Evolutionary conservation across 164 flowering plant genomes (phyloP), one percentile per base, ranked within the genome.

Genomic region (Kalanchoe fedtschenkoi): DNA sequence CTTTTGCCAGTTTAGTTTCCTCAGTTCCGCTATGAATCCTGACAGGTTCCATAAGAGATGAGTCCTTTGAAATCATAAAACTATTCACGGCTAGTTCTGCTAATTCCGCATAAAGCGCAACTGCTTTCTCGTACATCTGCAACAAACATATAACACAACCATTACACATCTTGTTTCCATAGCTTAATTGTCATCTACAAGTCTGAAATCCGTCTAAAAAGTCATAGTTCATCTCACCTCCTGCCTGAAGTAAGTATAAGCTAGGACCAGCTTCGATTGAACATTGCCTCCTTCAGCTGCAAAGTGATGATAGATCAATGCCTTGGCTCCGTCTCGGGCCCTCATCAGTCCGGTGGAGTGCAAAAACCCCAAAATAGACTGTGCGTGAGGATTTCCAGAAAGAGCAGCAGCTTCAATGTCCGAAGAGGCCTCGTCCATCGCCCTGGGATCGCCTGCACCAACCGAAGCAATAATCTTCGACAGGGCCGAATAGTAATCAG

Each of bases 191-290:
- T 16, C 19, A 46, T 6, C 19, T 19, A 3, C 26, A 6, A 24
- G 39, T 37, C 39, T 5, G 13, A 2, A 14, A 24, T 22, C 1
- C 7, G 26, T 22, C 7, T 37, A 0, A 6, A 37, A 19, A 44
- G 21, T 5, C 4, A 6, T 8, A 8, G 26, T 22, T 22, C 17
- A n/a, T n/a, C 56, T 51, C 32, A 51, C 96, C 44, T 89, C 88
- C 73, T 91, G 97, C 10, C 96, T 79, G 28, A 70, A 75, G 68
- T 88, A 95, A 30, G 83, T 87, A 62, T 81, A 88, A 0, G 99
- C 99, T 0, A 87, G 78, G 5, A 83, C 89, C 97, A 95, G 84
- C 75, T 85, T 95, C 16, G 96, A 83, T 73, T 95, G 97, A 79
- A 78, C 67, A 68, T 82, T 86, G 1, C 96, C 99, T 6, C 78